phyloP scores from a whole-genome alignment of 2,329 filamentous ascomycete genomes.

The Cercospora canescens region DNA sequence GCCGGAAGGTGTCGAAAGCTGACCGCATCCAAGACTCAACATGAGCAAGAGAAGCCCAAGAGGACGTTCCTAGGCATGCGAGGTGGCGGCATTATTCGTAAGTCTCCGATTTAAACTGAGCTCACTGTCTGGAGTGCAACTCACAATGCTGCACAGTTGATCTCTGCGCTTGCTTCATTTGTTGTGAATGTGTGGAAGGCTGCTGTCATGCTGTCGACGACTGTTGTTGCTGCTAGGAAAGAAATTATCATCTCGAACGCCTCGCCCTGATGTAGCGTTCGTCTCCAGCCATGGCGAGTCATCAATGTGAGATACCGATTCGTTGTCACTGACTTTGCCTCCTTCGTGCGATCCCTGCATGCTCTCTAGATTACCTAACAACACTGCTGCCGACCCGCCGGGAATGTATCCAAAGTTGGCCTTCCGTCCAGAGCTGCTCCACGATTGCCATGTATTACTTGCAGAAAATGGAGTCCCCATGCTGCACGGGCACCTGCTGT shows the following conservation, averaged over 20 bases:
- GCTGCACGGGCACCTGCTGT: not conserved
- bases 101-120: too few species aligned
- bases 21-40: not conserved
- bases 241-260: not conserved
- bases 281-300: slow-evolving; percentile 7
- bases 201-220: slow-evolving; percentile 32
- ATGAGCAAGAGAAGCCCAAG: slow-evolving; percentile 26
- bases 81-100: slow-evolving; percentile 31
- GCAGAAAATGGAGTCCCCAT: not conserved
- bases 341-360: slow-evolving; percentile 40
- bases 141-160: slow-evolving; percentile 23
- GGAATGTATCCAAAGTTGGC: not conserved
- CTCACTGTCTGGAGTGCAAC: not conserved
- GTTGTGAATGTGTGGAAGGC: slow-evolving; percentile 31
- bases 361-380: slow-evolving; percentile 43
- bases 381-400: not conserved
- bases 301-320: slow-evolving; percentile 45
- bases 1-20: not conserved
- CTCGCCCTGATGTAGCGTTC: not conserved
- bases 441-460: not conserved
- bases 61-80: slow-evolving; percentile 31
- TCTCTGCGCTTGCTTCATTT: slow-evolving; percentile 34
- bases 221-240: slow-evolving; percentile 32
- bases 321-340: slow-evolving; percentile 45
- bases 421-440: not conserved